Evolutionary conservation across 371 early-diverging fungal species (phyloP).

Genomic region (Mortierella sp.): DNA sequence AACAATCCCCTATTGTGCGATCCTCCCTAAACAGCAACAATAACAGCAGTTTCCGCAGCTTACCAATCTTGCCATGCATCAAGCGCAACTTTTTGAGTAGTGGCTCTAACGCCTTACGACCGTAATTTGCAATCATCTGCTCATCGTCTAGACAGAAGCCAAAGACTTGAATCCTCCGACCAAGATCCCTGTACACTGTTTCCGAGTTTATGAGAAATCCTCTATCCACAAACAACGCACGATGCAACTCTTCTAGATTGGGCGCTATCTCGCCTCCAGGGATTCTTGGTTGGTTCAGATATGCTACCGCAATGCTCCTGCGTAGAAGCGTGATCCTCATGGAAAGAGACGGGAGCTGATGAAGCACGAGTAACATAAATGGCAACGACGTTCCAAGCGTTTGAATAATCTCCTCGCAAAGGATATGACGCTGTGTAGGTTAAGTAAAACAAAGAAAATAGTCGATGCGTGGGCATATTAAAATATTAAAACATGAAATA

Average conservation of each 20-base stretch:
- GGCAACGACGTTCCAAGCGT: conserved; percentile 37
- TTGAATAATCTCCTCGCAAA: conserved; percentile 26
- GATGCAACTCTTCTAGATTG: conserved; percentile 28
- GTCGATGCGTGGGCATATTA: not conserved
- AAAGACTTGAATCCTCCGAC: conserved; percentile 29
- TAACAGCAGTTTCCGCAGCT: not conserved
- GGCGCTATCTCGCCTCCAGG: conserved; percentile 24
- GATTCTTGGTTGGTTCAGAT: conserved; percentile 26
- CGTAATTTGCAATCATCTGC: conserved; percentile 44
- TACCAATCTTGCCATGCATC: conserved; percentile 46
- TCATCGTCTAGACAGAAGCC: conserved; percentile 54
- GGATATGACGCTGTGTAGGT: conserved; percentile 14
- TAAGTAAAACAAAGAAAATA: not conserved
- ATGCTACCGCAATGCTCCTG: conserved; percentile 36
- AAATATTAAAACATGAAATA: not conserved
- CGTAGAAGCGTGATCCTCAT: conserved; percentile 28
- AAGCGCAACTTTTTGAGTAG: conserved; percentile 26
- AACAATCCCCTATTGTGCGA: not conserved
- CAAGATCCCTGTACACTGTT: conserved; percentile 30
- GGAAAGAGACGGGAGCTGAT: conserved; percentile 32
- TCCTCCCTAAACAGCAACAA: no score
- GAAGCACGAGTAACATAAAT: conserved; percentile 29
- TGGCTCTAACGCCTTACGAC: conserved; percentile 23
- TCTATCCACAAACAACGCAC: conserved; percentile 39
- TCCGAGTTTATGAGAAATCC: conserved; percentile 18